These are phyloP conservation scores for Botryosphaeria agaves DNA, from an alignment of 2,329 filamentous ascomycete species.

Conservation along the genomic window DNA sequence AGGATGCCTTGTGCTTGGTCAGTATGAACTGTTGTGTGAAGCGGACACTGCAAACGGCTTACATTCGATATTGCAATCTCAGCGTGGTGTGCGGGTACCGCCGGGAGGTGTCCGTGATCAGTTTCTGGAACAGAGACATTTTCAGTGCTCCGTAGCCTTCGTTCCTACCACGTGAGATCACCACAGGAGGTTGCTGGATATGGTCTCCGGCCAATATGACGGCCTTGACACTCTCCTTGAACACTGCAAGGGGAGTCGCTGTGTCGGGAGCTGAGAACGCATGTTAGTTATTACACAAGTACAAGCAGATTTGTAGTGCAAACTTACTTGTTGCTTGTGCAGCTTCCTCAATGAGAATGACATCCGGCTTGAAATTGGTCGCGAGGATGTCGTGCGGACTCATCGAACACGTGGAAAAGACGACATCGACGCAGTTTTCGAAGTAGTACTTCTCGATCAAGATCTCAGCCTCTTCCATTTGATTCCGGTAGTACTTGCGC, in stretches of 20 bases:
- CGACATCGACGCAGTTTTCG: background rate
- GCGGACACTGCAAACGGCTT: too few species aligned
- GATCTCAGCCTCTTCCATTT: background rate
- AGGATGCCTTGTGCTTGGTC: too few species aligned
- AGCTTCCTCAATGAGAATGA: background rate
- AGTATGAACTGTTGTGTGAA: too few species aligned
- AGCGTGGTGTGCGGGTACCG: background rate
- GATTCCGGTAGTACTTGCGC: background rate
- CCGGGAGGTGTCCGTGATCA: background rate
- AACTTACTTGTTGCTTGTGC: background rate
- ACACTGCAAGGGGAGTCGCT: background rate
- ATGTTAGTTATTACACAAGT: too few species aligned
- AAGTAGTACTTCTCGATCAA: background rate
- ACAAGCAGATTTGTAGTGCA: too few species aligned
- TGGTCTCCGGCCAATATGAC: background rate
- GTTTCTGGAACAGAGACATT: background rate
- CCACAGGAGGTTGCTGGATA: background rate
- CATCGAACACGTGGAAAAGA: background rate
- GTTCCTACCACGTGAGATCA: background rate
- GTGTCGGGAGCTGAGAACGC: background rate
- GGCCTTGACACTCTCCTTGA: background rate
- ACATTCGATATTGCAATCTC: background rate
- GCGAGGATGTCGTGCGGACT: background rate
- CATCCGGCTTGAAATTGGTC: background rate
- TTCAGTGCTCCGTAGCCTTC: background rate